These are phyloP conservation scores for Schizosaccharomyces lindneri DNA, from an alignment of 805 yeast genomes.

Conservation along the genomic window DNA sequence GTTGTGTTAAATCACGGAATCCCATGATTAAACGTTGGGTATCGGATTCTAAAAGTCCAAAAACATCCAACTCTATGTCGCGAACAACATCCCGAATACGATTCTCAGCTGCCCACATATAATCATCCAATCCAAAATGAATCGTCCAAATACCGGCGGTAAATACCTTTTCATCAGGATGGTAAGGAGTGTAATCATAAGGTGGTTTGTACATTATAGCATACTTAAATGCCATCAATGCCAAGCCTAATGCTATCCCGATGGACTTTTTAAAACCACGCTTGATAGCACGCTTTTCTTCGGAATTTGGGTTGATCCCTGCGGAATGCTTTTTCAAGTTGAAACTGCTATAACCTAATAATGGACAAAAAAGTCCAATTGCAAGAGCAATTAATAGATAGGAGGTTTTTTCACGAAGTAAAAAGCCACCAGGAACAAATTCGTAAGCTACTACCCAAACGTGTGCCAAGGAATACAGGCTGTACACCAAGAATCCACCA, in stretches of 20 bases:
- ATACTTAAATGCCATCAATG: slow-evolving; percentile 22
- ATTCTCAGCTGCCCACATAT: slow-evolving; percentile 89
- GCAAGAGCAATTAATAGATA: slow-evolving; percentile 37
- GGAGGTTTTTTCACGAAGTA: slow-evolving; percentile 73
- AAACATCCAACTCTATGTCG: slow-evolving; percentile 74
- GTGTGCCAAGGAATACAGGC: slow-evolving; percentile 45
- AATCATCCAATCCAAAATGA: slow-evolving; percentile 90
- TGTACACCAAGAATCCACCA: slow-evolving; percentile 21
- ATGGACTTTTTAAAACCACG: background rate
- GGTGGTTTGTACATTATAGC: slow-evolving; percentile 33
- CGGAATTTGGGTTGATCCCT: background rate
- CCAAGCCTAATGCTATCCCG: background rate
- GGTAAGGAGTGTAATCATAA: slow-evolving; percentile 38
- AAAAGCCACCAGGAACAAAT: slow-evolving; percentile 82
- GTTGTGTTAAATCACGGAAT: slow-evolving; percentile 77
- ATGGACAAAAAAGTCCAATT: slow-evolving; percentile 5
- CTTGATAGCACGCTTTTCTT: background rate
- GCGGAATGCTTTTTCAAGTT: background rate
- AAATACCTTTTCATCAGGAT: slow-evolving; percentile 40
- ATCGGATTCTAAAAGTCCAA: slow-evolving; percentile 69
- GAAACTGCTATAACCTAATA: background rate
- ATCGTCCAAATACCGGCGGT: slow-evolving; percentile 97
- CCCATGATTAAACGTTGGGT: slow-evolving; percentile 89
- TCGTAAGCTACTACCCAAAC: slow-evolving; percentile 98
- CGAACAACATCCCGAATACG: slow-evolving; percentile 63